Evolutionary conservation across 352 stramenopile species (phyloP).

Genomic region (Phytophthora capsici): DNA sequence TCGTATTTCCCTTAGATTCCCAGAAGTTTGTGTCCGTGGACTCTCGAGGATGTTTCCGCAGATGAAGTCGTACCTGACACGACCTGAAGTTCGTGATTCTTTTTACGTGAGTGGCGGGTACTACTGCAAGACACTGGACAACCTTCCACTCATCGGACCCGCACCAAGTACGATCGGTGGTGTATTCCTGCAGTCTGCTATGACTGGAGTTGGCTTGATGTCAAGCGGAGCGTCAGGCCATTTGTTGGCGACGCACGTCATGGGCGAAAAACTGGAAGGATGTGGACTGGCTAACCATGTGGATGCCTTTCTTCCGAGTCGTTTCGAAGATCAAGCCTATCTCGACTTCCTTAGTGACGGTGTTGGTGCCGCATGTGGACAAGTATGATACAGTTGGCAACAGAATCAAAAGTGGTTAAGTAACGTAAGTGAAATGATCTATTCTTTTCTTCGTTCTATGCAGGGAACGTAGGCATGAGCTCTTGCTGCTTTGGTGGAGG

Average conservation of each 20-base stretch:
- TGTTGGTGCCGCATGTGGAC: conserved; percentile 50
- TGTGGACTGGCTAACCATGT: conserved; percentile 56
- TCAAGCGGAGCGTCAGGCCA: conserved; percentile 77
- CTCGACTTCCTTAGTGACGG: conserved; percentile 60
- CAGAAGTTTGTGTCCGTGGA: conserved; percentile 69
- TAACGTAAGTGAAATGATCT: conserved; percentile 10
- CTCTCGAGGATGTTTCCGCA: conserved; percentile 68
- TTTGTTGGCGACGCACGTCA: conserved; percentile 67
- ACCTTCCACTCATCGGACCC: conserved; percentile 73
- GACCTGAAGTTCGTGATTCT: conserved; percentile 61
- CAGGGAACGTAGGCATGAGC: conserved; percentile 83
- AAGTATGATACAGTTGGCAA: conserved; percentile 70
- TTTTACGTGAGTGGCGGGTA: conserved; percentile 80
- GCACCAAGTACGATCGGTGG: conserved; percentile 63
- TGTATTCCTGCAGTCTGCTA: conserved; percentile 74
- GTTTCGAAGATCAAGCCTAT: conserved; percentile 69
- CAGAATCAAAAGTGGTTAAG: conserved; percentile 4
- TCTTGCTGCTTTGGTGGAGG: conserved; percentile 68
- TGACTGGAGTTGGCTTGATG: conserved; percentile 80
- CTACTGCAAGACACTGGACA: conserved; percentile 85
- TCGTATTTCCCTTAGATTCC: conserved; percentile 47
- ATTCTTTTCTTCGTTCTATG: conserved; percentile 29
- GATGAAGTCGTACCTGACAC: conserved; percentile 61
- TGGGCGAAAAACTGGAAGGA: conserved; percentile 52
- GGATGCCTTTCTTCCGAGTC: conserved; percentile 62